phyloP scores from a whole-genome alignment of 106 monocot species.

The Narthecium ossifragum region DNA sequence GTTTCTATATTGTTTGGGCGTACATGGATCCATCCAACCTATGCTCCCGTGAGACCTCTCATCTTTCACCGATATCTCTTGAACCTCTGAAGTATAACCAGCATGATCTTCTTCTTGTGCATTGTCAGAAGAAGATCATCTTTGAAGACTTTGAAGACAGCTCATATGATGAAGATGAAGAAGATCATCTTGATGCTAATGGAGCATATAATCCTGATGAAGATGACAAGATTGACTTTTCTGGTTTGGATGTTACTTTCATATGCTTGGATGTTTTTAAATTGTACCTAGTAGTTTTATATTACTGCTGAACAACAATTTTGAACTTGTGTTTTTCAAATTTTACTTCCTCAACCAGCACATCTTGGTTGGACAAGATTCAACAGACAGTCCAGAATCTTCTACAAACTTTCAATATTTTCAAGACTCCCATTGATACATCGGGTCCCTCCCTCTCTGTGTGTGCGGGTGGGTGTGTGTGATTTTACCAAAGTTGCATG shows the following conservation, averaged over 20 bases:
- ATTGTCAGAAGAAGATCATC: too few relatives aligned
- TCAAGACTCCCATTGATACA: conserved; percentile 78
- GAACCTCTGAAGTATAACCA: too few relatives aligned
- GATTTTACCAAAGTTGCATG: not conserved
- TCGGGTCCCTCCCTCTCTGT: conserved; percentile 44
- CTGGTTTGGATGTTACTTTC: too few relatives aligned
- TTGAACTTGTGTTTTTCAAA: conserved; percentile 31
- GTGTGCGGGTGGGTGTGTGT: too few relatives aligned
- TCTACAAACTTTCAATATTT: conserved; percentile 72
- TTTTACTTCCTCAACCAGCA: conserved; percentile 26
- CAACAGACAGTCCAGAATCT: conserved; percentile 66
- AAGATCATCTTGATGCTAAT: conserved; percentile 38
- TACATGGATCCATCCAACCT: too few relatives aligned
- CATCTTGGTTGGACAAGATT: conserved; percentile 76
- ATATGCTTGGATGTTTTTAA: too few relatives aligned
- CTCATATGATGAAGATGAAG: conserved; percentile 40
- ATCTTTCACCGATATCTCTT: too few relatives aligned
- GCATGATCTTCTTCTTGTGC: too few relatives aligned
- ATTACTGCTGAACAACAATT: too few relatives aligned
- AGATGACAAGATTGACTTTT: conserved; percentile 39
- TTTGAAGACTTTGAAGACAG: conserved; percentile 42
- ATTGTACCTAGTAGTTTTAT: too few relatives aligned
- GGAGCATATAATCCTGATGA: conserved; percentile 34
- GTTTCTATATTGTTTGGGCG: too few relatives aligned
- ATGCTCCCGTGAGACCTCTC: too few relatives aligned